These are phyloP conservation scores for Fusarium lyarnte DNA, from an alignment of 2,329 filamentous ascomycete species.

Conservation along the genomic window DNA sequence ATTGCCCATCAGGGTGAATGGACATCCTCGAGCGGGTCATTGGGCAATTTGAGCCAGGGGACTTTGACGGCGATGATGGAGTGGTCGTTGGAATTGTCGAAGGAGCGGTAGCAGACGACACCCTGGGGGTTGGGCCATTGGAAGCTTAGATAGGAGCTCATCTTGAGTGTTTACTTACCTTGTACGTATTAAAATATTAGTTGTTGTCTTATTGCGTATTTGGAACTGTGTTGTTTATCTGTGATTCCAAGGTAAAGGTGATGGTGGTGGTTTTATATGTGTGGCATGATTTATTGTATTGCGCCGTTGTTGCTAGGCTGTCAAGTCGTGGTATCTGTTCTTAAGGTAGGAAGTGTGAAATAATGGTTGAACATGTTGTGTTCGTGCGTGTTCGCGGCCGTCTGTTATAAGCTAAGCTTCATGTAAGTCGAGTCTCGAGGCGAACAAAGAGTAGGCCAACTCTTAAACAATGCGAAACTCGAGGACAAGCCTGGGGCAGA, in stretches of 20 bases:
- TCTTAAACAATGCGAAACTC: not conserved
- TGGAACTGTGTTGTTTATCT: not conserved
- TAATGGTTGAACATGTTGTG: not conserved
- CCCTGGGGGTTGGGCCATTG: constrained; percentile 3
- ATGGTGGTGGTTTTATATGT: not conserved
- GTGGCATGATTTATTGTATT: no score
- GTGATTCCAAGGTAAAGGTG: not conserved
- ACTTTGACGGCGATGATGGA: constrained; percentile 6
- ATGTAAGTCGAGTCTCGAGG: not conserved
- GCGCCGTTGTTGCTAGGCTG: rapidly evolving
- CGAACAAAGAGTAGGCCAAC: not conserved
- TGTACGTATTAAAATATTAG: not conserved
- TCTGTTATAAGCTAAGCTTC: not conserved
- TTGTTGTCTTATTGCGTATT: not conserved
- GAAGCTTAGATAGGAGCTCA: constrained; percentile 11
- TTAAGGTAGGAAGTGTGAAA: not conserved
- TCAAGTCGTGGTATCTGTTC: not conserved
- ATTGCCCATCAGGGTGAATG: not conserved
- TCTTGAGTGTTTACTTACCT: not conserved
- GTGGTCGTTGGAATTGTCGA: constrained; percentile 14
- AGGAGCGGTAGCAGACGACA: constrained; percentile 7
- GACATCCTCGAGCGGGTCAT: not conserved
- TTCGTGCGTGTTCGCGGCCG: not conserved
- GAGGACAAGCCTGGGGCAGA: rapidly evolving
- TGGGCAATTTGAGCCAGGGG: constrained; percentile 28